Base-by-base conservation (phyloP, 208 protist genomes). In the Herpetomonas samuelpessoai region DNA sequence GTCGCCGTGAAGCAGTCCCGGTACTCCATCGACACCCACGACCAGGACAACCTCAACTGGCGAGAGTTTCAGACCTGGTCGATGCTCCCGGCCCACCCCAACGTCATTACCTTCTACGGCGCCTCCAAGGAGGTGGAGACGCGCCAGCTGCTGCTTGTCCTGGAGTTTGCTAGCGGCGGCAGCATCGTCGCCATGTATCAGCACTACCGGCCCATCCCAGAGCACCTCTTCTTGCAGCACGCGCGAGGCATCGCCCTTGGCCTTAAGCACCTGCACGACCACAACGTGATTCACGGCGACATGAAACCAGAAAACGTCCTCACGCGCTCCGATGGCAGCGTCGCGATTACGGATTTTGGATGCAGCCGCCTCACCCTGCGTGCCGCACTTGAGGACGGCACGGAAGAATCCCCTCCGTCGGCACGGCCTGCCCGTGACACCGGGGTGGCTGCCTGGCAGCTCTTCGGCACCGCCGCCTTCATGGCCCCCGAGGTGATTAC, bases 251-350 rank as follows among this genome's bases (percentile, higher is more conserved):
- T 88, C 25, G 71, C 81, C 3, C 66, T 69, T 7, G 84, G 84
- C 25, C 74, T 88, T 16, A 88, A 87, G 49, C 76, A 86, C 59
- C 72, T 91, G 44, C 84, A 91, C 73, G 77, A 82, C 54, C 71
- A 84, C 68, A 65, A 71, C 61, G 77, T 91, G 30, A 79, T 87
- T 25, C 84, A 91, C 54, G 72, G 80, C 12, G 84, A 91, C 55
- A 68, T 91, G 57, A 86, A 85, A 45, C 77, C 84, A 26, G 74
- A 85, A 62, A 91, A 91, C 57, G 81, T 91, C 41, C 73, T 91
- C 48, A 81, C 75, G 29, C 69, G 76, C 25, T 82, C 84, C 0
- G 76, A 91, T 60, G 84, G 84, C 47, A 81, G 65, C 39, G 80
- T 86, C 30, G 81, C 75, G 10, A 71, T 91, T 51, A 84, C 64